phyloP scores from a whole-genome alignment of 2,329 filamentous ascomycete species.

The Alternaria triticina region DNA sequence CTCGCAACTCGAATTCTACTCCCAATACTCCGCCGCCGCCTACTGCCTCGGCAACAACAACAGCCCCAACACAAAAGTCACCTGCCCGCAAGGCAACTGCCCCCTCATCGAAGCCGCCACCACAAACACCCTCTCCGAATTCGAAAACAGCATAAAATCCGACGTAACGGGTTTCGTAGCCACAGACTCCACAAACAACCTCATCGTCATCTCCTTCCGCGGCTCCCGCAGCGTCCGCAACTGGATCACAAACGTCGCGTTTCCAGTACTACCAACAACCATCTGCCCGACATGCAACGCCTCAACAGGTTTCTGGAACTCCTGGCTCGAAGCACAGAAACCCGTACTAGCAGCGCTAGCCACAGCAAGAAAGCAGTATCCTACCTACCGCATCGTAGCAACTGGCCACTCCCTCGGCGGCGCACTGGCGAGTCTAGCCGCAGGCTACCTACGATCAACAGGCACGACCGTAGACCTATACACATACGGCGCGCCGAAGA shows the following conservation, averaged over 20 bases:
- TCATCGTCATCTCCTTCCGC: conserved; percentile 67
- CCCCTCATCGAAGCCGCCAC: conserved; percentile 55
- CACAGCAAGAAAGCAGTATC: conserved; percentile 55
- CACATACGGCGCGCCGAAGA: conserved; percentile 71
- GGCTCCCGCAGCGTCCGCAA: conserved; percentile 66
- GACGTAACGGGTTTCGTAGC: conserved; percentile 58
- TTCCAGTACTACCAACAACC: conserved; percentile 50
- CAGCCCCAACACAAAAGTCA: conserved; percentile 51
- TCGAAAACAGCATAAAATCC: conserved; percentile 51
- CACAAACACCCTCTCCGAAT: conserved; percentile 56
- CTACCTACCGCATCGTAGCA: conserved; percentile 61
- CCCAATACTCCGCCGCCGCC: conserved; percentile 60
- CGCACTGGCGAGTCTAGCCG: conserved; percentile 67
- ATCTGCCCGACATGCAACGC: conserved; percentile 57
- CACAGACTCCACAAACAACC: conserved; percentile 53
- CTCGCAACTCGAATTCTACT: conserved; percentile 54
- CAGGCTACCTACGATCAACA: conserved; percentile 60
- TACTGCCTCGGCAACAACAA: conserved; percentile 60
- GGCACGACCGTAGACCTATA: conserved; percentile 63
- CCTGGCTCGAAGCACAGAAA: conserved; percentile 62
- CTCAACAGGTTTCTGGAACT: conserved; percentile 65
- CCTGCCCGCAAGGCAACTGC: conserved; percentile 56
- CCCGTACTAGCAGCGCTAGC: conserved; percentile 54
- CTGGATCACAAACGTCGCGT: conserved; percentile 64
- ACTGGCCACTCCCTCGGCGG: conserved; percentile 74